Evolutionary conservation across 2,329 filamentous ascomycete species (phyloP).

Genomic region (Penicillium frequentans): DNA sequence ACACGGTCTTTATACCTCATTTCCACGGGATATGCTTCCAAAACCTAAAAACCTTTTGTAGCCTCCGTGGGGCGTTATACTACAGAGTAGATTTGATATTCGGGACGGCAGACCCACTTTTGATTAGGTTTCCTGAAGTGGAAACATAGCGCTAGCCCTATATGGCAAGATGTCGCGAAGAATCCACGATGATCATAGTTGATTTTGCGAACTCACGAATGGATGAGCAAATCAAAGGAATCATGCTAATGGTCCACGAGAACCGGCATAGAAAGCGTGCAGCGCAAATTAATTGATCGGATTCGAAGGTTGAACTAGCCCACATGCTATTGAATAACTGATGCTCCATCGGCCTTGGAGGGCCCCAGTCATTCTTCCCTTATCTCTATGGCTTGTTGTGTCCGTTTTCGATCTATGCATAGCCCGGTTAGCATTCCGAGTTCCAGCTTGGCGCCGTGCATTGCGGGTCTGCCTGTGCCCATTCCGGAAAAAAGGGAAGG

Average conservation of each 20-base stretch:
- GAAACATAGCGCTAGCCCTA: constrained; percentile 13
- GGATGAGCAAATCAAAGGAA: background rate
- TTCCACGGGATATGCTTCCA: background rate
- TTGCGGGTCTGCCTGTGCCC: background rate
- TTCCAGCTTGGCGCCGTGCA: constrained; percentile 12
- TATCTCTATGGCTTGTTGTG: too few relatives aligned
- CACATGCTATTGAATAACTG: too few relatives aligned
- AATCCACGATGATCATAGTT: constrained; percentile 13
- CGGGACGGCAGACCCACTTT: constrained; percentile 1
- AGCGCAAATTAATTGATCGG: too few relatives aligned
- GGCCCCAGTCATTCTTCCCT: too few relatives aligned
- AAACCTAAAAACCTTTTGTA: background rate
- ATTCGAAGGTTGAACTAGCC: too few relatives aligned
- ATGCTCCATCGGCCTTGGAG: background rate
- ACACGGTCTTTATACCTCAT: constrained; percentile 15
- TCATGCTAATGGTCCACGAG: too few relatives aligned
- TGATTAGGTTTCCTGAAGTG: constrained; percentile 18
- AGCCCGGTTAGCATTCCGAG: background rate
- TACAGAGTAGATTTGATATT: constrained; percentile 4
- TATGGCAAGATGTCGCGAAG: constrained; percentile 19
- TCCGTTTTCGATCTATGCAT: background rate
- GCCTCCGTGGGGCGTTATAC: background rate
- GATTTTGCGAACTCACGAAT: constrained; percentile 9
- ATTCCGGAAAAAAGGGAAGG: background rate
- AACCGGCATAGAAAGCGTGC: accelerated